A percentile compares a stretch with the other conserved stretches of the same genome.
These are phyloP conservation scores for Lagenaria siceraria DNA, from an alignment of 306 rosid species.

Conservation along the genomic window DNA sequence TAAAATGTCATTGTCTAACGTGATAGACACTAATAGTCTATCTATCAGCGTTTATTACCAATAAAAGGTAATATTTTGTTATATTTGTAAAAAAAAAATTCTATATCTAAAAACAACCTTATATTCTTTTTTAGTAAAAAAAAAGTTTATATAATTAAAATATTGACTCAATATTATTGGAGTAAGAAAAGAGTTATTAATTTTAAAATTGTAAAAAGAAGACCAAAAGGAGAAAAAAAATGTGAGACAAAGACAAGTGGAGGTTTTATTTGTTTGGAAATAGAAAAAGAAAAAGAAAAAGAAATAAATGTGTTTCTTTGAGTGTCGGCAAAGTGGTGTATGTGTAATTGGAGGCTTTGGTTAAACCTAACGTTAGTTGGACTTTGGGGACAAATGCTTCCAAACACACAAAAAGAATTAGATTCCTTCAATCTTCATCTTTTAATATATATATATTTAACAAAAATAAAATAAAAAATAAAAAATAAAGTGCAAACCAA, in stretches of 20 bases:
- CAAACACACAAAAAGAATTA: not conserved
- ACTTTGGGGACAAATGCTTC: not conserved
- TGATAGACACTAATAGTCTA: no score
- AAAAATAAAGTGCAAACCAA: not conserved
- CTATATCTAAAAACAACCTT: no score
- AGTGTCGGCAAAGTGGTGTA: not conserved
- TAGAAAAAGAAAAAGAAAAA: not conserved
- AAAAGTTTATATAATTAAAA: no score
- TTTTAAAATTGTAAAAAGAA: not conserved
- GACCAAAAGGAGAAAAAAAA: not conserved
- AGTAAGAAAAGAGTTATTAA: not conserved
- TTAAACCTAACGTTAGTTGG: constrained; percentile 1
- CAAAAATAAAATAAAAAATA: no score
- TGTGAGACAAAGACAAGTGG: not conserved
- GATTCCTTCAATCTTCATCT: not conserved
- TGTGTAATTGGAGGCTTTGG: not conserved
- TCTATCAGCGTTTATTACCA: no score
- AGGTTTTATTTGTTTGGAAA: not conserved
- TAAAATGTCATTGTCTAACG: no score
- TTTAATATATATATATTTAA: not conserved
- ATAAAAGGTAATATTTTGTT: no score
- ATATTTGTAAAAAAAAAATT: no score
- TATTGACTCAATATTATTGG: no score
- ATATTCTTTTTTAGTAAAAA: no score
- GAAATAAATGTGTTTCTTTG: not conserved